These are phyloP conservation scores for Trichoderma atroviride DNA, from an alignment of 2,329 filamentous ascomycete species.

Conservation along the genomic window DNA sequence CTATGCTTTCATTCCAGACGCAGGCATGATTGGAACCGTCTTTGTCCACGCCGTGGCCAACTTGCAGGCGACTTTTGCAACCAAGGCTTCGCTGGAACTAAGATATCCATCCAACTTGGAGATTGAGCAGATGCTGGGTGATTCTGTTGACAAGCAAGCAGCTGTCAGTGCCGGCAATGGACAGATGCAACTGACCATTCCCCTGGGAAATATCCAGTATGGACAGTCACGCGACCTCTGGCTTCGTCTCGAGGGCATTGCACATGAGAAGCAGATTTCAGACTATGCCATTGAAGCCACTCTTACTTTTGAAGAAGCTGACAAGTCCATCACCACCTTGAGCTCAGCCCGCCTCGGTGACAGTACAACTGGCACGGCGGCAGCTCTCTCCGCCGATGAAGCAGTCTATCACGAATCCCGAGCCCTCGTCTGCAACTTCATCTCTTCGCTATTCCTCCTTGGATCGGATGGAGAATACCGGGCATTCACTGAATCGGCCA, in stretches of 20 bases:
- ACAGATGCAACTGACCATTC: slow-evolving; percentile 41
- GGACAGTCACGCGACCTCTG: slow-evolving; percentile 63
- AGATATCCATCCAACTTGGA: slow-evolving; percentile 42
- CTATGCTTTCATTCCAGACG: slow-evolving; percentile 64
- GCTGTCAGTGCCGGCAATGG: slow-evolving; percentile 30
- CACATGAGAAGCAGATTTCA: background rate
- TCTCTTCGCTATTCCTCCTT: slow-evolving; percentile 50
- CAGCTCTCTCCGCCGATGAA: slow-evolving; percentile 38
- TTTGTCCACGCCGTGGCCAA: slow-evolving; percentile 66
- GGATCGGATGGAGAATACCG: slow-evolving; percentile 27
- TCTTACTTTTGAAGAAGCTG: slow-evolving; percentile 41
- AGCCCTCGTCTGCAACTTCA: slow-evolving; percentile 52
- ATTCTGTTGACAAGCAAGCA: slow-evolving; percentile 42
- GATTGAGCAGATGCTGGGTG: slow-evolving; percentile 46
- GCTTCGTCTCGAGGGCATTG: slow-evolving; percentile 40
- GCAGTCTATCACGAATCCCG: slow-evolving; percentile 57
- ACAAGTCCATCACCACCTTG: background rate
- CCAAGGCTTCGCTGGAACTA: slow-evolving; percentile 48
- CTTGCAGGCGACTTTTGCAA: slow-evolving; percentile 60
- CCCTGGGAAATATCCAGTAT: slow-evolving; percentile 59
- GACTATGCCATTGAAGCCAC: slow-evolving; percentile 31
- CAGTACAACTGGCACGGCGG: slow-evolving; percentile 30
- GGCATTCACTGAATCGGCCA: slow-evolving; percentile 23
- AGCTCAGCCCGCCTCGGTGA: slow-evolving; percentile 15
- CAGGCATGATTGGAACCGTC: slow-evolving; percentile 64